phyloP scores from a whole-genome alignment of 2,329 filamentous ascomycete species.

The Penicillium vulpinum region DNA sequence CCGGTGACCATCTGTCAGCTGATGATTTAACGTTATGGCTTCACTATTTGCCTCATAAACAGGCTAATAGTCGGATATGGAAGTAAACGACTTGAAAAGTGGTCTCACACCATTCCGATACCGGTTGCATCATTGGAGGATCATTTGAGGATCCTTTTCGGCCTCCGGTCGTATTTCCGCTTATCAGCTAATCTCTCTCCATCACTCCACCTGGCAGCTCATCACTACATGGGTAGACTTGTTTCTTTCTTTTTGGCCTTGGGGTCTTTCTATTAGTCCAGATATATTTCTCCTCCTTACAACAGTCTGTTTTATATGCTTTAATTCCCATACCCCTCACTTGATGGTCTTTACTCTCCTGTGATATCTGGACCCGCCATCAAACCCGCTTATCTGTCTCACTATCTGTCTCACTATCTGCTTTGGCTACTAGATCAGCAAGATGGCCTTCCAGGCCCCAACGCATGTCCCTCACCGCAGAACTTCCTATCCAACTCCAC shows the following conservation, averaged over 20 bases:
- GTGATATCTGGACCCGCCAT: not conserved
- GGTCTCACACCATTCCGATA: conserved; percentile 7
- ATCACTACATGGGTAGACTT: no score
- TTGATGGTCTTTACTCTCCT: not conserved
- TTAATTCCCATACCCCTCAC: not conserved
- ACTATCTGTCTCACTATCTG: conserved; percentile 6
- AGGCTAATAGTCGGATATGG: not conserved
- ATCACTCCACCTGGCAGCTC: not conserved
- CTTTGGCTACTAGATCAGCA: conserved; percentile 1
- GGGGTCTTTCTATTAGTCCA: not conserved
- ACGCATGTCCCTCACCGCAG: conserved; percentile 38
- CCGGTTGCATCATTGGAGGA: conserved; percentile 24
- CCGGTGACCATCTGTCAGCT: conserved; percentile 37
- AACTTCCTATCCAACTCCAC: conserved; percentile 34
- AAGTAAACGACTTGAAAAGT: not conserved
- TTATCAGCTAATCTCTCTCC: conserved; percentile 9
- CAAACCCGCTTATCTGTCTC: not conserved
- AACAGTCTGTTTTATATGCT: not conserved
- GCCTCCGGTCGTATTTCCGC: not conserved
- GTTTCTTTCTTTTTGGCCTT: not conserved
- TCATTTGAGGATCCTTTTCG: not conserved
- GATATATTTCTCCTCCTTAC: not conserved
- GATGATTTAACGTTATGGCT: not conserved
- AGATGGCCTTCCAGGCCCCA: conserved; percentile 43
- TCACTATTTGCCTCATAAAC: not conserved